Evolutionary conservation across 176 grass and related monocot species (phyloP).

Genomic region (Oryza nivara): DNA sequence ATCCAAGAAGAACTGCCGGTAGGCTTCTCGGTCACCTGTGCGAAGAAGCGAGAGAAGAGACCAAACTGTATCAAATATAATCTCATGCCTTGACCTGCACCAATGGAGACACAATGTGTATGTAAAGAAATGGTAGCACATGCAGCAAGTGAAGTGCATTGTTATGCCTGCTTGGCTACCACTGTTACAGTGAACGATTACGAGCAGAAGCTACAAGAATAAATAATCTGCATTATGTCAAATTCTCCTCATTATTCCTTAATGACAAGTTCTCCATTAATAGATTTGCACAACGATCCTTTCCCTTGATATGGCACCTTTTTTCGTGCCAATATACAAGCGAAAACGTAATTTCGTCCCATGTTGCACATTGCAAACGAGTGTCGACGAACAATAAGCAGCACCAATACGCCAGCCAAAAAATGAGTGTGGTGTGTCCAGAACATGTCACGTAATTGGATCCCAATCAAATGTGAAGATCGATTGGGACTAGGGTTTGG

Average conservation of each 20-base stretch:
- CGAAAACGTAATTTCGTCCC: neutral
- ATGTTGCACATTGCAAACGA: neutral
- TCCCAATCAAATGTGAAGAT: neutral
- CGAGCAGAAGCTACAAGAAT: neutral
- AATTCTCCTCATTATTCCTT: neutral
- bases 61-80: conserved; percentile 72
- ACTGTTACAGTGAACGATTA: neutral
- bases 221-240: neutral
- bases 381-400: neutral
- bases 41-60: conserved; percentile 87
- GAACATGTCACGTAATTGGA: neutral
- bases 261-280: neutral
- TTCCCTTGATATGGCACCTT: neutral
- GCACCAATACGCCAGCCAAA: neutral
- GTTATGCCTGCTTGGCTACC: neutral
- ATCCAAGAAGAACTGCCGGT: conserved; percentile 90
- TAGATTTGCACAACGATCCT: neutral
- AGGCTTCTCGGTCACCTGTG: conserved; percentile 78
- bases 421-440: neutral
- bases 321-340: neutral
- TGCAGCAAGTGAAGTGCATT: neutral
- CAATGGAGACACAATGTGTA: neutral
- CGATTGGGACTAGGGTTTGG: conserved; percentile 33
- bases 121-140: conserved; percentile 15
- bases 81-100: conserved; percentile 60